These are phyloP conservation scores for Capsicum chinense DNA, from an alignment of 257 asterid genomes.

Conservation along the genomic window DNA sequence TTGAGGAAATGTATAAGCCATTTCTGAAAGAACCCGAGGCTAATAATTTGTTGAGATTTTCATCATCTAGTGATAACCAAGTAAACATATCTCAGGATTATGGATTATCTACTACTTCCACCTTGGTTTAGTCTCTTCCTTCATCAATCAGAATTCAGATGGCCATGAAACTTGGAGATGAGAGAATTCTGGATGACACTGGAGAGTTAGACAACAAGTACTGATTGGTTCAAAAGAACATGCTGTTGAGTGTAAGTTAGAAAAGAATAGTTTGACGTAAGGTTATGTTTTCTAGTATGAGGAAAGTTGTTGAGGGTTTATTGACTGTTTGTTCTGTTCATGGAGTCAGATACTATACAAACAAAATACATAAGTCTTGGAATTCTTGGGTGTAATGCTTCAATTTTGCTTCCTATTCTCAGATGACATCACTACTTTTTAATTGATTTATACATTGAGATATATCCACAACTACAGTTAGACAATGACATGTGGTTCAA, in stretches of 20 bases:
- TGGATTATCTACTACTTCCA: conserved; percentile 51
- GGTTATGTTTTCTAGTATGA: conserved; percentile 81
- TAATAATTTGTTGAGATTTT: conserved; percentile 54
- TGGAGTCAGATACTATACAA: conserved; percentile 67
- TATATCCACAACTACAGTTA: neutral
- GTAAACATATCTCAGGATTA: conserved; percentile 66
- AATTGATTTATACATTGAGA: neutral
- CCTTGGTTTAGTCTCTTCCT: conserved; percentile 48
- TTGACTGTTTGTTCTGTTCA: conserved; percentile 67
- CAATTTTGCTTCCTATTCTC: neutral
- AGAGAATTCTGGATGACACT: conserved; percentile 42
- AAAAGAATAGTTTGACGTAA: conserved; percentile 64
- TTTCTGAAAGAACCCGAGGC: conserved; percentile 63
- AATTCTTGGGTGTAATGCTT: conserved; percentile 54
- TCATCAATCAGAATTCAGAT: conserved; percentile 54
- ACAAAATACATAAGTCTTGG: conserved; percentile 83
- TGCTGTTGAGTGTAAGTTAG: too few species aligned
- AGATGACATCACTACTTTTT: neutral
- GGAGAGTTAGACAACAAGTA: conserved; percentile 32
- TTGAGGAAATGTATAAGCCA: conserved; percentile 64
- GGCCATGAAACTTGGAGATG: conserved; percentile 58
- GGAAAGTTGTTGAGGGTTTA: conserved; percentile 85
- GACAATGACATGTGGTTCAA: neutral
- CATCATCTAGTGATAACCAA: conserved; percentile 52
- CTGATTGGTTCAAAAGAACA: too few species aligned